phyloP scores from a whole-genome alignment of 257 asterid genomes.

The Craterostigma plantagineum region DNA sequence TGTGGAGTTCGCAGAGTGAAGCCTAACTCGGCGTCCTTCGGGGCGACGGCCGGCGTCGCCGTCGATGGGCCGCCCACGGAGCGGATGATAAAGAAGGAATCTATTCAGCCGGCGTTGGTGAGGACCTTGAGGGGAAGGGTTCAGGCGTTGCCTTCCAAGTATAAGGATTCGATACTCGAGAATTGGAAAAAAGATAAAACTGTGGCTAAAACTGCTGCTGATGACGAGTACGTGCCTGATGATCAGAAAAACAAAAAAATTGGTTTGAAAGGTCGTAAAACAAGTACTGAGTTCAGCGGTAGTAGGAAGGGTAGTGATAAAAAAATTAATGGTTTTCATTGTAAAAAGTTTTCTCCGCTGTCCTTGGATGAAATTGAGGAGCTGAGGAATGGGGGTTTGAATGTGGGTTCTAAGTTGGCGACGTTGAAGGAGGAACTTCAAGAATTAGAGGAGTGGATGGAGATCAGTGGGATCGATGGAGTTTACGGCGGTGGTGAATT shows the following conservation, averaged over 20 bases:
- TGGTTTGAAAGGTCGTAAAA: slow-evolving; percentile 20
- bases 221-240: slow-evolving; percentile 44
- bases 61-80: slow-evolving; percentile 15
- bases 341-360: slow-evolving; percentile 40
- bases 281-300: slow-evolving; percentile 16
- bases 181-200: slow-evolving; percentile 89
- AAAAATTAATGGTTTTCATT: slow-evolving; percentile 12
- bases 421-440: slow-evolving; percentile 25
- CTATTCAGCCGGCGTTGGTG: slow-evolving; percentile 66
- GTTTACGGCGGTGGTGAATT: slow-evolving; percentile 36
- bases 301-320: slow-evolving; percentile 21
- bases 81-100: slow-evolving; percentile 31
- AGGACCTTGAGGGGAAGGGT: slow-evolving; percentile 94
- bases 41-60: slow-evolving; percentile 9
- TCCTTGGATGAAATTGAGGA: slow-evolving; percentile 47
- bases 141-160: slow-evolving; percentile 88
- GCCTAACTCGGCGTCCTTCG: slow-evolving; percentile 17
- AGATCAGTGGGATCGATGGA: slow-evolving; percentile 27
- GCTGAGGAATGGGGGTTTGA: slow-evolving; percentile 22
- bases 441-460: slow-evolving; percentile 36
- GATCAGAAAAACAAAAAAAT: slow-evolving; percentile 19
- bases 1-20: slow-evolving; percentile 31
- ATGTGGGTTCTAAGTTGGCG: slow-evolving; percentile 19
- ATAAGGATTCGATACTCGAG: slow-evolving; percentile 76
- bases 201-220: slow-evolving; percentile 22